Evolutionary conservation across 169 alveolate species (phyloP).

Genomic region (Eimeria nieschulzi): DNA sequence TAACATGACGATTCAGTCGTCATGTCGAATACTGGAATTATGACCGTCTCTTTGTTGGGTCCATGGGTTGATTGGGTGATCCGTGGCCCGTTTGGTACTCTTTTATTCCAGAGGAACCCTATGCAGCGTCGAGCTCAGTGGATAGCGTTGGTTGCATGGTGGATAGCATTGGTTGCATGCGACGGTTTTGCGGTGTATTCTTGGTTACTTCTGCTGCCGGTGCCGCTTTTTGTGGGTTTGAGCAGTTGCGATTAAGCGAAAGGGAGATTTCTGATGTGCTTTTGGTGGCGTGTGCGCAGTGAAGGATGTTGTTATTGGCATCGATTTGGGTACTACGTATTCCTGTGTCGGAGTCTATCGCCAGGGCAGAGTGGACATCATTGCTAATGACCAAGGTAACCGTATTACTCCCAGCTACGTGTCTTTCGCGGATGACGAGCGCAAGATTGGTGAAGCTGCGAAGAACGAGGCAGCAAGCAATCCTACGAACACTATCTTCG

Average conservation of each 20-base stretch:
- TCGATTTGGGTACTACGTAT: conserved; percentile 98
- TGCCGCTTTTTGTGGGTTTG: neutral
- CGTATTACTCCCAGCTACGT: conserved; percentile 98
- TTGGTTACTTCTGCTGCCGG: neutral
- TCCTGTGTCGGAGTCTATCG: conserved; percentile 98
- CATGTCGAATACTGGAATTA: too few species aligned
- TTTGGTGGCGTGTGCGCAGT: conserved; percentile 66
- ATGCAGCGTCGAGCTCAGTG: too few species aligned
- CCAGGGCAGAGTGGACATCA: conserved; percentile 98
- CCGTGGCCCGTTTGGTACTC: too few species aligned
- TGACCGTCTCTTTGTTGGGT: too few species aligned
- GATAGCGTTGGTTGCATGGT: too few species aligned
- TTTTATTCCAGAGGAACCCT: too few species aligned
- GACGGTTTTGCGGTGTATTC: neutral
- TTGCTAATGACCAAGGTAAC: conserved; percentile 95
- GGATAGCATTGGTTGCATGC: neutral
- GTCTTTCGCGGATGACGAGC: conserved; percentile 96
- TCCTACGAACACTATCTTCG: conserved; percentile 97
- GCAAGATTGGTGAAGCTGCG: conserved; percentile 98
- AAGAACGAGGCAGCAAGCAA: conserved; percentile 97
- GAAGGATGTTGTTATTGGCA: conserved; percentile 97
- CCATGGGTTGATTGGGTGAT: too few species aligned
- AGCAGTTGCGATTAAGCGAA: neutral
- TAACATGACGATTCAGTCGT: too few species aligned
- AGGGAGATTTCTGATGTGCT: neutral